phyloP scores from a whole-genome alignment of 768 basidiomycete genomes.

The Trametes villosa region DNA sequence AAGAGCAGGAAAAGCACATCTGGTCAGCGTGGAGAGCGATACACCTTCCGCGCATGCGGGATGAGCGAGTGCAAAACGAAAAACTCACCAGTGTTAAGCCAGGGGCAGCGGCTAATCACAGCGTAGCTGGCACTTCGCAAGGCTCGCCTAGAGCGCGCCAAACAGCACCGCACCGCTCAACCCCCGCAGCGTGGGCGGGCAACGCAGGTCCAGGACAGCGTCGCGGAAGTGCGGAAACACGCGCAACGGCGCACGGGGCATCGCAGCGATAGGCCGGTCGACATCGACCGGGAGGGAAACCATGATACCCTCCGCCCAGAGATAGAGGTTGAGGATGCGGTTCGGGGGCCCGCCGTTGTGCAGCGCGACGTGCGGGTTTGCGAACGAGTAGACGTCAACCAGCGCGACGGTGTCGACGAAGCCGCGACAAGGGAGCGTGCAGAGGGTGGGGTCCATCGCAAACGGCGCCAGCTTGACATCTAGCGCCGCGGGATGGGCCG shows the following conservation, averaged over 20 bases:
- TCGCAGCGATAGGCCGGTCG: constrained; percentile 51
- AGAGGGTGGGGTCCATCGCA: constrained; percentile 30
- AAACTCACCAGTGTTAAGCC: constrained; percentile 66
- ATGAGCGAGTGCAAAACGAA: background rate
- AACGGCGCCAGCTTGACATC: constrained; percentile 35
- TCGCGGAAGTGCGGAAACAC: constrained; percentile 61
- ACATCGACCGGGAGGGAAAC: constrained; percentile 60
- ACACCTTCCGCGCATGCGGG: constrained; percentile 9
- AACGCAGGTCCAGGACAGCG: constrained; percentile 53
- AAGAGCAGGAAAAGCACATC: constrained; percentile 26
- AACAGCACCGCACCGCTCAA: constrained; percentile 63
- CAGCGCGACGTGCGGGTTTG: too few relatives aligned
- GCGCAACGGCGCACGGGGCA: constrained; percentile 38
- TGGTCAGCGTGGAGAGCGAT: constrained; percentile 34
- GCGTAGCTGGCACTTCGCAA: constrained; percentile 69
- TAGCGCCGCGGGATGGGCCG: constrained; percentile 18
- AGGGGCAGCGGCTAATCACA: constrained; percentile 63
- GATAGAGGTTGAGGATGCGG: constrained; percentile 46
- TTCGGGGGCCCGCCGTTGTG: constrained; percentile 41
- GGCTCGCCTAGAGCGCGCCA: constrained; percentile 53
- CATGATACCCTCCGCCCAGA: constrained; percentile 76
- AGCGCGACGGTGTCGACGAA: constrained; percentile 13
- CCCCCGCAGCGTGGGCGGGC: constrained; percentile 63
- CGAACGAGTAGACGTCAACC: constrained; percentile 13
- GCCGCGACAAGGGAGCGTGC: constrained; percentile 28